phyloP scores from a whole-genome alignment of 495 filamentous ascomycete genomes.

The Annulohypoxylon moriforme region DNA sequence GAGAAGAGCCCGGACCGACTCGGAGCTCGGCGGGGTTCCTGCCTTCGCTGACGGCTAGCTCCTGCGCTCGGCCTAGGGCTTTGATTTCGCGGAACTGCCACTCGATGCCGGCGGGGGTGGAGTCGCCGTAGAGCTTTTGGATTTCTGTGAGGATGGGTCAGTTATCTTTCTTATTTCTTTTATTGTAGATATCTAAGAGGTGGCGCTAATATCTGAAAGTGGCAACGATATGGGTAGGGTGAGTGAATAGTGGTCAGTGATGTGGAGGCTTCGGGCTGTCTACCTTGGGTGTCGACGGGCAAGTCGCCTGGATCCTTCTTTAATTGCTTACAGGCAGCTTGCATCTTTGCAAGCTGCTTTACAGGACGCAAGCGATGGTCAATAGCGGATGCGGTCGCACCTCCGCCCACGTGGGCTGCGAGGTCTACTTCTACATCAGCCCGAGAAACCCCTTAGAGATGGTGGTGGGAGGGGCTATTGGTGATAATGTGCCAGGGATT shows the following conservation, averaged over 20 bases:
- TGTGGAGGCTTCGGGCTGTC: not conserved
- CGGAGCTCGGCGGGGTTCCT: constrained; percentile 41
- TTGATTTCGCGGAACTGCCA: constrained; percentile 63
- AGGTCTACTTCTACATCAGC: constrained; percentile 40
- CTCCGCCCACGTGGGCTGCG: constrained; percentile 37
- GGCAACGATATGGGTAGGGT: not conserved
- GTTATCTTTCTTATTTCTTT: not conserved
- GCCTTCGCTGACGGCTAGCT: constrained; percentile 47
- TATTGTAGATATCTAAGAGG: not conserved
- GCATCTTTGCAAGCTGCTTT: constrained; percentile 47
- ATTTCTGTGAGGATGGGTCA: constrained; percentile 49
- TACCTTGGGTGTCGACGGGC: constrained; percentile 37
- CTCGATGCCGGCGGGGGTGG: constrained; percentile 55
- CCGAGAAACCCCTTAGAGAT: not conserved
- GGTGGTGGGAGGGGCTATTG: not conserved
- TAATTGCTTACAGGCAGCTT: constrained; percentile 9
- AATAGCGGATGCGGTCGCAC: constrained; percentile 49
- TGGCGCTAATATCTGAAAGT: not conserved
- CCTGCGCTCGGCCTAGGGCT: constrained; percentile 51
- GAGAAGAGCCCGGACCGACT: constrained; percentile 4
- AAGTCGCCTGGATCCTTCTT: constrained; percentile 36
- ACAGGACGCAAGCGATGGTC: constrained; percentile 61
- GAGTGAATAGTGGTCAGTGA: not conserved
- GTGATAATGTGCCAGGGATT: not conserved
- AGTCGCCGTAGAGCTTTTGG: constrained; percentile 57